A percentile compares a stretch with the other conserved stretches of the same genome.
phyloP scores from a whole-genome alignment of 257 asterid species.

The Paulownia fortunei region DNA sequence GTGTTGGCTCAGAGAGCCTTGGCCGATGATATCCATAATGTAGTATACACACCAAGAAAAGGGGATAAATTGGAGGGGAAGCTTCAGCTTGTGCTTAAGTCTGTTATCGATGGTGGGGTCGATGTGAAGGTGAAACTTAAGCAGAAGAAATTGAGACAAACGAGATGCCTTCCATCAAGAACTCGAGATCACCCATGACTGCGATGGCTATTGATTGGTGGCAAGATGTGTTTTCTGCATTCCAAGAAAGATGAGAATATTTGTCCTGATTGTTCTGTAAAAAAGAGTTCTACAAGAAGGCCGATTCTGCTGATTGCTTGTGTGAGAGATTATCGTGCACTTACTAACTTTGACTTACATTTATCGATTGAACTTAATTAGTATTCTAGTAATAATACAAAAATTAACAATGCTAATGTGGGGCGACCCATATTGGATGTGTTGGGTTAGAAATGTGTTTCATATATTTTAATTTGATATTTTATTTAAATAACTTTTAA shows the following conservation, averaged over 20 bases:
- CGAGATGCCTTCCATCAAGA: conserved; percentile 27
- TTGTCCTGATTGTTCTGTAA: not conserved
- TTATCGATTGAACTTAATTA: too few relatives aligned
- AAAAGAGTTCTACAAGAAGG: not conserved
- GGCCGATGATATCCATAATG: conserved; percentile 84
- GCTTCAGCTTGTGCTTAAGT: conserved; percentile 68
- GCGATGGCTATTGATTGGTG: not conserved
- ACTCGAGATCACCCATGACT: conserved; percentile 20
- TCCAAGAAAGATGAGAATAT: not conserved
- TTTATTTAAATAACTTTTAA: too few relatives aligned
- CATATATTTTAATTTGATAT: too few relatives aligned
- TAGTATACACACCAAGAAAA: conserved; percentile 73
- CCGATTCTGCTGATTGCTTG: not conserved
- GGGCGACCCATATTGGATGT: too few relatives aligned
- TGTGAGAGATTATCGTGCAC: too few relatives aligned
- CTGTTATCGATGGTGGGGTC: conserved; percentile 66
- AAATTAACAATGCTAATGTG: too few relatives aligned
- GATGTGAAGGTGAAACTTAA: conserved; percentile 79
- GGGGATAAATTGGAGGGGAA: conserved; percentile 79
- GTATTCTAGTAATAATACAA: too few relatives aligned
- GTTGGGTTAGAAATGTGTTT: too few relatives aligned
- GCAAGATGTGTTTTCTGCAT: not conserved
- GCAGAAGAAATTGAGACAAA: conserved; percentile 61
- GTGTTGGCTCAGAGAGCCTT: conserved; percentile 78
- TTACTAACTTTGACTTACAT: too few relatives aligned